Evolutionary conservation across 139 green algal species (phyloP).

Genomic region (Chlorella sp.): DNA sequence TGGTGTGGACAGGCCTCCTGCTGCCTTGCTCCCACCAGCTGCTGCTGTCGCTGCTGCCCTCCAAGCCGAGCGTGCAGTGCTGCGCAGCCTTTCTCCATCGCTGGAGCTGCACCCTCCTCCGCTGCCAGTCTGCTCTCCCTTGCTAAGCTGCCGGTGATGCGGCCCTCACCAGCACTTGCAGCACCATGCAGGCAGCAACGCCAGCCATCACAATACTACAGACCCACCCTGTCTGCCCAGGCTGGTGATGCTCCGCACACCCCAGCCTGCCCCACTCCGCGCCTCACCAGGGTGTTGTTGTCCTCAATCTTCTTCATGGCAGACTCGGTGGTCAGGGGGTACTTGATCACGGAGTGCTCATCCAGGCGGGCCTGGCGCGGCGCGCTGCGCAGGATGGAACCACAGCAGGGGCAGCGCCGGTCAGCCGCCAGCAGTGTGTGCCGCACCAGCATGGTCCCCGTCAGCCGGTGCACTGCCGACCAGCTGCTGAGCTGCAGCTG

Average conservation of each 20-base stretch:
- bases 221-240: no score
- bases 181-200: no score
- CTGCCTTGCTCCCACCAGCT: background rate
- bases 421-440: background rate
- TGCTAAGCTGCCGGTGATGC: no score
- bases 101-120: background rate
- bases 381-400: slow-evolving; percentile 62
- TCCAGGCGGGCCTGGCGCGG: slow-evolving; percentile 81
- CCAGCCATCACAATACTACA: no score
- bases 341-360: slow-evolving; percentile 93
- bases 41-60: background rate
- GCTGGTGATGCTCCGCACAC: no score
- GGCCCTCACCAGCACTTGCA: no score
- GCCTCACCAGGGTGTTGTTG: slow-evolving; percentile 97
- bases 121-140: no score
- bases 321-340: slow-evolving; percentile 97
- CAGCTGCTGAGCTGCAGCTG: no score
- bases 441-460: background rate
- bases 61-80: background rate
- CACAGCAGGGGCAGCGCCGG: background rate
- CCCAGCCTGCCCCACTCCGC: no score
- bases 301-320: slow-evolving; percentile 99
- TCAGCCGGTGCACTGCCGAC: background rate
- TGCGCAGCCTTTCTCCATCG: background rate
- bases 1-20: no score